Conservation (phyloP, 306 rosid species). For the Adenanthera pavonina region DNA sequence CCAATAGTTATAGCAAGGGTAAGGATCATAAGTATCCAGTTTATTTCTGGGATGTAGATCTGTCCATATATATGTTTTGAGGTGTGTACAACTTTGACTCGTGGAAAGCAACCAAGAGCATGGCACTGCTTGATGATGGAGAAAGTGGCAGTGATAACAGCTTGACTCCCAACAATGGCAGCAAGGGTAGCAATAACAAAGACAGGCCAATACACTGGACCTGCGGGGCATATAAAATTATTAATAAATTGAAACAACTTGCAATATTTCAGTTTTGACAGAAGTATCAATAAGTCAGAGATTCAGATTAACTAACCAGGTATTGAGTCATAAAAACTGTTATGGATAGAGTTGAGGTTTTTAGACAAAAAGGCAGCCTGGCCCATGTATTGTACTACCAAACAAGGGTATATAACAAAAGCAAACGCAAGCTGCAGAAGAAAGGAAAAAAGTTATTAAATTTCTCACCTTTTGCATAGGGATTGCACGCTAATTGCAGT, state of each 20-base stretch:
- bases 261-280: constrained; percentile 12
- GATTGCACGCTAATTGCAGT: not conserved
- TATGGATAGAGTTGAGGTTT: constrained; percentile 45
- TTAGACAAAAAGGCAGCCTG: constrained; percentile 86
- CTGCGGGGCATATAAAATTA: constrained; percentile 46
- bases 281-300: constrained; percentile 29
- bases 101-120: constrained; percentile 86
- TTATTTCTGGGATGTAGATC: constrained; percentile 89
- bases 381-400: constrained; percentile 90
- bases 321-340: constrained; percentile 72
- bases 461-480: constrained; percentile 16
- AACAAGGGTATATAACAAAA: constrained; percentile 76
- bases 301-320: constrained; percentile 66
- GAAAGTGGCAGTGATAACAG: constrained; percentile 83
- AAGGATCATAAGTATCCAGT: constrained; percentile 89
- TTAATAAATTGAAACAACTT: constrained; percentile 26
- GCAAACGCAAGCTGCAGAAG: constrained; percentile 77
- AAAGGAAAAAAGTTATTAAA: constrained; percentile 12
- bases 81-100: constrained; percentile 79
- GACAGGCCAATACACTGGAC: constrained; percentile 78
- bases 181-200: constrained; percentile 78
- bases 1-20: constrained; percentile 81
- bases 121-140: constrained; percentile 88
- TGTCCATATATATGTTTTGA: constrained; percentile 80
- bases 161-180: constrained; percentile 86